Base-by-base conservation (phyloP, 345 rosid species). In the Arabidopsis arenosa region DNA sequence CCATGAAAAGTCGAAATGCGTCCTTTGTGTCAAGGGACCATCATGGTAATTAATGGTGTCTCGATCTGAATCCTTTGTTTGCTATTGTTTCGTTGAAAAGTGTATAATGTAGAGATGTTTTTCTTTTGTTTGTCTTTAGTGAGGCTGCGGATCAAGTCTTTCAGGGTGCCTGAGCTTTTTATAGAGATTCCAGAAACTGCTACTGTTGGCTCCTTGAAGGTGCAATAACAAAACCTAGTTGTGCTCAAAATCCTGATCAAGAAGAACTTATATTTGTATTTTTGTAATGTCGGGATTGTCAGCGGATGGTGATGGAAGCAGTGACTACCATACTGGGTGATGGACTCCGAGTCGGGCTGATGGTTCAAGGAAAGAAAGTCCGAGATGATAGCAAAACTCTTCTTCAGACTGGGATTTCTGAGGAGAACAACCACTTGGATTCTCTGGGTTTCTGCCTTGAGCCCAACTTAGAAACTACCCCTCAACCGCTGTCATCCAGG, bases 271-370 rank as follows among this genome's bases (percentile, higher is more conserved):
- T n/a, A 40, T 10, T 74, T 30, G 48, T 18, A 18, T 21, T 55
- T 36, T n/a, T 17, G 32, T 36, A 10, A 43, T 30, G 53, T 59
- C 7, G 53, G 26, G 64, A 64, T 59, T 54, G 11, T 40, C 76
- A 93, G 98, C 89, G 93, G 78, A 84, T 87, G 69, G 98, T 91
- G 73, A 80, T 91, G 98, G 98, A 94, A 73, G 98, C 97, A 70
- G 86, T 92, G 70, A 87, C 75, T 62, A 86, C 88, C 3, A 80
- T 92, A 64, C 88, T 94, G 48, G 90, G 96, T 64, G 88, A 93
- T 43, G 97, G 93, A 73, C 80, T 88, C 49, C 82, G 74, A 57
- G 84, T 94, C 44, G 97, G 96, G 39, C 81, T 94, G 26, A 90
- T 90, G 80, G 86, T 87, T 72, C 91, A 83, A 66, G 98, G 98